Evolutionary conservation across 1,139 yeast genomes (phyloP).

Genomic region (Yamadazyma atmosphaerica): DNA sequence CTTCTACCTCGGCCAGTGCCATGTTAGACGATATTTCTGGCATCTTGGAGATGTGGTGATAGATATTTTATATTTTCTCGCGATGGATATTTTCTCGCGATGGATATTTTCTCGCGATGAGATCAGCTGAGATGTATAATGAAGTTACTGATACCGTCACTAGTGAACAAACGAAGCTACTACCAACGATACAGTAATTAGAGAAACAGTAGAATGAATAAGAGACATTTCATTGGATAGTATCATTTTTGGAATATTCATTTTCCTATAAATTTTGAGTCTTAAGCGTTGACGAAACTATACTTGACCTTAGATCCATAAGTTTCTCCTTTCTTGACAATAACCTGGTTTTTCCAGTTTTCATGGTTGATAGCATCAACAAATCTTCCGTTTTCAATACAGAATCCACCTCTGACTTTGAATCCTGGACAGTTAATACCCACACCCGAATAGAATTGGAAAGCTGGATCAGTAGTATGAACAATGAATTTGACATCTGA

Average conservation of each 20-base stretch:
- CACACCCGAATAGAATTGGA: slow-evolving; percentile 69
- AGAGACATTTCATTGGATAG: too few species aligned
- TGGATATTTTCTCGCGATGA: too few species aligned
- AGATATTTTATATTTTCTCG: too few species aligned
- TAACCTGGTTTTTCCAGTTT: slow-evolving; percentile 53
- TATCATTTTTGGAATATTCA: too few species aligned
- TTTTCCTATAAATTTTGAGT: too few species aligned
- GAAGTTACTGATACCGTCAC: too few species aligned
- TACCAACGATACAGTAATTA: too few species aligned
- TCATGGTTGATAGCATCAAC: slow-evolving; percentile 54
- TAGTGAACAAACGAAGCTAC: too few species aligned
- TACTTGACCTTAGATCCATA: slow-evolving; percentile 56
- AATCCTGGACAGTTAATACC: slow-evolving; percentile 41
- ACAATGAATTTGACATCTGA: slow-evolving; percentile 45
- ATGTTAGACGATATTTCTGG: neutral
- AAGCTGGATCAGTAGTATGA: slow-evolving; percentile 64
- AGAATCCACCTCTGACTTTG: slow-evolving; percentile 56
- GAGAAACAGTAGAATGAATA: too few species aligned
- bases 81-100: too few species aligned
- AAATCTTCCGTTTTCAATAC: slow-evolving; percentile 64
- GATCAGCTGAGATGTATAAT: neutral
- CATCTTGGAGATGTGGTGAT: neutral
- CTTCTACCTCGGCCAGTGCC: neutral
- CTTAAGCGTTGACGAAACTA: slow-evolving; percentile 10
- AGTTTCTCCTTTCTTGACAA: slow-evolving; percentile 50